These are phyloP conservation scores for Aphanomyces invadans DNA, from an alignment of 352 stramenopile genomes.

Conservation along the genomic window DNA sequence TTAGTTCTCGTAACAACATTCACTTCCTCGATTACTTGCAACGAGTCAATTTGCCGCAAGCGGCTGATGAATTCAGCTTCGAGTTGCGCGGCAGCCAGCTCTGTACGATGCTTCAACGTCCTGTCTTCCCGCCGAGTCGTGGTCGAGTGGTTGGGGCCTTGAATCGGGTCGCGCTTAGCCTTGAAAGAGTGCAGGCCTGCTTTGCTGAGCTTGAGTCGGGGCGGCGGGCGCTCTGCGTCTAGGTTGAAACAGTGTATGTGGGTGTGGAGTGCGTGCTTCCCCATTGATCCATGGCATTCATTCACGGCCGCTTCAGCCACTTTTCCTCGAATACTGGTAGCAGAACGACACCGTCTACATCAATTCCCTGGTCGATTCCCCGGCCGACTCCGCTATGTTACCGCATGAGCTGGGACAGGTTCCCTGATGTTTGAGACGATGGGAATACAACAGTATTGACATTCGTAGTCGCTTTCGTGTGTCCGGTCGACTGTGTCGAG, in stretches of 20 bases:
- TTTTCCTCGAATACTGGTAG: constrained; percentile 58
- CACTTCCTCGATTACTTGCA: constrained; percentile 32
- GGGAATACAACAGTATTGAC: no score
- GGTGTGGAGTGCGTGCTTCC: not conserved
- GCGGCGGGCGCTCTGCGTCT: not conserved
- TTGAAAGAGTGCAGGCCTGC: not conserved
- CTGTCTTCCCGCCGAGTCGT: not conserved
- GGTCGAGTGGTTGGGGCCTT: not conserved
- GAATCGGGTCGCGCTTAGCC: constrained; percentile 38
- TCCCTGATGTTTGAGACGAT: not conserved
- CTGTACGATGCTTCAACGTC: no score
- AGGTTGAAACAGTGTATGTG: not conserved
- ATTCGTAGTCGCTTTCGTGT: no score
- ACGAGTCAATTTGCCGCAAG: constrained; percentile 57
- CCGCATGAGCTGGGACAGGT: not conserved
- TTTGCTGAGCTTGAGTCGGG: not conserved
- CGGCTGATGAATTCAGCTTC: constrained; percentile 58
- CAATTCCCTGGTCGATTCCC: no score
- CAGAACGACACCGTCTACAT: constrained; percentile 51
- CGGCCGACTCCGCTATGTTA: not conserved
- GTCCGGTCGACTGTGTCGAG: no score
- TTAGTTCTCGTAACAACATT: not conserved
- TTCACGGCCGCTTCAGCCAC: constrained; percentile 38
- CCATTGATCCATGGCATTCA: not conserved
- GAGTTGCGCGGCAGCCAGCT: constrained; percentile 27